These are phyloP conservation scores for Crataegus laevigata DNA, from an alignment of 306 rosid genomes.

Conservation along the genomic window DNA sequence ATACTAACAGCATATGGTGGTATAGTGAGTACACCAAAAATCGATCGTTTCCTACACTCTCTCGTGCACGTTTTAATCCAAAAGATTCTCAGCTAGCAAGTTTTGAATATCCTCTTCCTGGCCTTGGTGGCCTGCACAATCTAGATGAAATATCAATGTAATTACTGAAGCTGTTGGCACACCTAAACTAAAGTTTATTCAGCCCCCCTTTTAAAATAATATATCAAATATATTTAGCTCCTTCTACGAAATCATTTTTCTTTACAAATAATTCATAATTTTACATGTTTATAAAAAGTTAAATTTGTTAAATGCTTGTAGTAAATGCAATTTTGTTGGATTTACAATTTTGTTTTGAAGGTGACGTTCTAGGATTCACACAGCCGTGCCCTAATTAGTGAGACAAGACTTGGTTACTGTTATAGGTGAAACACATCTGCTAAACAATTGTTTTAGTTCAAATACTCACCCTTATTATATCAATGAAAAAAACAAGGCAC, in stretches of 20 bases:
- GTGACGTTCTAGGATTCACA: too few species aligned
- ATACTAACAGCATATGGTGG: too few species aligned
- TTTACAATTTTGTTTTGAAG: not conserved
- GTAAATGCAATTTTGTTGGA: too few species aligned
- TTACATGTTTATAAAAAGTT: too few species aligned
- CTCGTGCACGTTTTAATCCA: not conserved
- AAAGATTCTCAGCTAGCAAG: not conserved
- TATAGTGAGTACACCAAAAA: too few species aligned
- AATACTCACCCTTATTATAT: too few species aligned
- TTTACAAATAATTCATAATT: too few species aligned
- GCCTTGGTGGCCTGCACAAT: constrained; percentile 17
- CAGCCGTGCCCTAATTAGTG: too few species aligned
- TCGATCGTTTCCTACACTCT: not conserved
- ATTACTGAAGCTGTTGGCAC: not conserved
- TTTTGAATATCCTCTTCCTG: constrained; percentile 4
- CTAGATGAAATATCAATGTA: not conserved
- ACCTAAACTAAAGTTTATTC: not conserved
- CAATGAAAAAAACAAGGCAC: not conserved
- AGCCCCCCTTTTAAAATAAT: not conserved
- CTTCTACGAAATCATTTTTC: too few species aligned
- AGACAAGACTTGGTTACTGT: too few species aligned
- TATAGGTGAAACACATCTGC: not conserved
- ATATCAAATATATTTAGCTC: too few species aligned
- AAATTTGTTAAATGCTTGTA: too few species aligned
- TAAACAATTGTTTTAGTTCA: not conserved